Conservation (phyloP, 306 rosid species). For the Parietaria judaica region DNA sequence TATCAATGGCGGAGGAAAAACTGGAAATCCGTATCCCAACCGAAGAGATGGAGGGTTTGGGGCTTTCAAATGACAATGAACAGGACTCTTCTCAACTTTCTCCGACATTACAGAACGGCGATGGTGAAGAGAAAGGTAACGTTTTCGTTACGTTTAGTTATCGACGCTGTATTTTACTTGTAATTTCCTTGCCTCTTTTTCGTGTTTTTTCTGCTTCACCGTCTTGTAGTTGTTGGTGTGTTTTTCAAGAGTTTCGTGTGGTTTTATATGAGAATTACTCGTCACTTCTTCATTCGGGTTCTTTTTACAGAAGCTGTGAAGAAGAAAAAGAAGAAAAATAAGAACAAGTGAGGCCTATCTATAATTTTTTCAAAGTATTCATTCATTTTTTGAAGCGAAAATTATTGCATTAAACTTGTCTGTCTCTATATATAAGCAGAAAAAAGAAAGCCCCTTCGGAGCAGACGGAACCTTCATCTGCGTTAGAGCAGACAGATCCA, state of each 20-base stretch:
- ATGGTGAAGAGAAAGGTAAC: constrained; percentile 55
- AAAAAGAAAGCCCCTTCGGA: constrained; percentile 56
- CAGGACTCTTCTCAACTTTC: constrained; percentile 33
- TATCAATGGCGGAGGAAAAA: constrained; percentile 47
- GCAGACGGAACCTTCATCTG: constrained; percentile 43
- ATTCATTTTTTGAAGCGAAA: not conserved
- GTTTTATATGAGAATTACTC: not conserved
- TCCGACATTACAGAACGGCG: constrained; percentile 32
- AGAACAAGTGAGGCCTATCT: constrained; percentile 73
- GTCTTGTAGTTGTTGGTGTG: not conserved
- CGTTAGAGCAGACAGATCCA: constrained; percentile 35
- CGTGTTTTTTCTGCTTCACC: not conserved
- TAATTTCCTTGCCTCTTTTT: not conserved
- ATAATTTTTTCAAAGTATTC: constrained; percentile 4
- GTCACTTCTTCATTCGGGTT: not conserved
- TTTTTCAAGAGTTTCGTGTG: not conserved
- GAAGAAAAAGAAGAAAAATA: constrained; percentile 95
- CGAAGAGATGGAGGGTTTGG: constrained; percentile 40
- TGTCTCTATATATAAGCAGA: constrained; percentile 40
- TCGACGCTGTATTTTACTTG: not conserved
- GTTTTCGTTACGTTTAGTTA: not conserved
- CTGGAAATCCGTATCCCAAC: constrained; percentile 17
- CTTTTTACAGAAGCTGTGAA: constrained; percentile 53
- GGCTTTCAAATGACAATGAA: constrained; percentile 29
- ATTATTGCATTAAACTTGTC: constrained; percentile 12